Base-by-base conservation (phyloP, 2,329 filamentous ascomycete species). In the Pestalotiopsis sp. region DNA sequence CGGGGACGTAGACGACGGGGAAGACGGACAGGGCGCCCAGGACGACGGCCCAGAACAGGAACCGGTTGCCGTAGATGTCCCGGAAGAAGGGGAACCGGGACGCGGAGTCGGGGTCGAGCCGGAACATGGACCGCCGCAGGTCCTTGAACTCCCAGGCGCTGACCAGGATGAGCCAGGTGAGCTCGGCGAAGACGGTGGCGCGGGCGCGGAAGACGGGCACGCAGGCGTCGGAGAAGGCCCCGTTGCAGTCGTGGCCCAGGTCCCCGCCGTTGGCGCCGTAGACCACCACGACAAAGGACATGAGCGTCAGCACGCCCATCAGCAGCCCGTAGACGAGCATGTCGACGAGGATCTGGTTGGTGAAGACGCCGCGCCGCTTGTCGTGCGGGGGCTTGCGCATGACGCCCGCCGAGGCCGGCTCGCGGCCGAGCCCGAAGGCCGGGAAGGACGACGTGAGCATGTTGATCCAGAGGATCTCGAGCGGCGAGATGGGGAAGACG, bases 391-490 rank as follows among this genome's bases (percentile, higher is more conserved):
- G 89, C 0, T 91, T 88, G 7, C 82, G 78, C 75, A 93, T 87
- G 70, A 93, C 88, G 76, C 93, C 91, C 0, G 89, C 87, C 36
- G 89, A 86, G 0, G 90, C 90, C 68, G 89, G 85, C 75, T 93
- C 92, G 70, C 93, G 88, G 4, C 91, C 92, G 0, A 94, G 85
- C 65, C 91, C 91, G 73, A 93, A 89, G 56, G 92, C 92, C 1
- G 92, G 85, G 73, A 92, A 88, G 7, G 89, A 91, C 1, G 90
- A 92, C 1, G 91, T 93, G 66, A 93, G 87, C 75, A 93, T 88
- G 77, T 93, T 93, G 71, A 92, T 90, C 91, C 91, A 93, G 39
- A 93, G 86, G 74, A 93, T 92, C 75, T 93, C 90, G 4, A 93
- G 85, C 0, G 91, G 91, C 0, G 90, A 90, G n/a, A 93, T 83